Evolutionary conservation across 2,329 filamentous ascomycete species (phyloP), one percentile per base, ranked within the genome.

Genomic region (Ilyonectria mors-panacis): DNA sequence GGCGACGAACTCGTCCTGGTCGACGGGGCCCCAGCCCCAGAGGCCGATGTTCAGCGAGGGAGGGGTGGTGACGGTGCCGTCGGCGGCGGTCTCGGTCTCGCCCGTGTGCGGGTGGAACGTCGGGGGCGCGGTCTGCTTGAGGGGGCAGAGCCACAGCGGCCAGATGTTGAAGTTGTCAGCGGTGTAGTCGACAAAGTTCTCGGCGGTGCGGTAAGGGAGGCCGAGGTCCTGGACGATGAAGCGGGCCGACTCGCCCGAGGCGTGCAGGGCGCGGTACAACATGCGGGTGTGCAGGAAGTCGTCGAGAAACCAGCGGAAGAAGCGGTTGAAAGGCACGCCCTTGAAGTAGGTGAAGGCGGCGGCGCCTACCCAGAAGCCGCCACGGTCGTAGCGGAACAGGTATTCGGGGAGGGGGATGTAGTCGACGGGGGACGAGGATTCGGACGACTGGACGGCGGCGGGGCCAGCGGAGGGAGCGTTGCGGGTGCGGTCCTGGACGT

Each of bases 1-100:
- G 5, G 78, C 77, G 0, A 93, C 81, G 73, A 94, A 94, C 0
- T 77, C 74, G 19, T 81, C 26, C 26, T 77, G 0, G 90, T 88
- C 0, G 26, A 86, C 81, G 69, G 37, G 37, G 37, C 91, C 92
- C 76, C 89, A 92, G 1, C 93, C 93, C 93, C 93, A 96, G 9
- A 95, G 87, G 1, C 87, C 88, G 39, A 90, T 81, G 70, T 89
- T 90, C 58, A 90, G 82, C 84, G 37, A 39, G 37, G 17, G 37
- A 89, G 86, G 0, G 66, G 65, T 1, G 67, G 48, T 3, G 76
- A 75, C 3, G 55, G 30, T 1, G 1, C 2, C 2, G 26, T 1
- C 0, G 3, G 26, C 26, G 26, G 26, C 26, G 5, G 26, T 26
- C 26, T 26, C 26, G 26, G 26, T 26, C 26, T 26, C 2, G 1